Percentiles rank a stretch among this genome's conserved stretches.
Evolutionary conservation across 257 asterid species (phyloP).

Genomic region (Petunia axillaris): DNA sequence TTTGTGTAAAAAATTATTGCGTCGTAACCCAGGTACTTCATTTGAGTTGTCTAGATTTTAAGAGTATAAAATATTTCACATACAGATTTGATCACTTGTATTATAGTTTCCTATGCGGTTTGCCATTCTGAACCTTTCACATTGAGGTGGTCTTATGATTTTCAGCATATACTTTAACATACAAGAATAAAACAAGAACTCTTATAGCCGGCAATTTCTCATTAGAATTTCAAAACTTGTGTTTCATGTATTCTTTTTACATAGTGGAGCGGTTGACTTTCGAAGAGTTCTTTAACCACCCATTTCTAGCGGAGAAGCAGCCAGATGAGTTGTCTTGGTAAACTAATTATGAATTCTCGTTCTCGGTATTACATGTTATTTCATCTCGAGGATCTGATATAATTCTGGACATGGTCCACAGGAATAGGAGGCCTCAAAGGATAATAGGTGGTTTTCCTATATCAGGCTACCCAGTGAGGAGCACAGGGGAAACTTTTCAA

Average conservation of each 20-base stretch:
- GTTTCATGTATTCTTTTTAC: neutral
- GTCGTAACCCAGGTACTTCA: slow-evolving; percentile 74
- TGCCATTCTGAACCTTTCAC: slow-evolving; percentile 24
- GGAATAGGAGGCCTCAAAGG: slow-evolving; percentile 55
- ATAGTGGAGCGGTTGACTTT: slow-evolving; percentile 89
- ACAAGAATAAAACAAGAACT: neutral
- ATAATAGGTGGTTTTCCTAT: slow-evolving; percentile 49
- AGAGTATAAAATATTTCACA: neutral
- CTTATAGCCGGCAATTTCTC: neutral
- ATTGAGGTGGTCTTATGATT: neutral
- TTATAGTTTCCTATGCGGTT: neutral
- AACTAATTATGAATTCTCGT: slow-evolving; percentile 32
- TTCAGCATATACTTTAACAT: neutral
- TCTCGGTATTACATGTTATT: slow-evolving; percentile 27
- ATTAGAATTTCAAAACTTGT: neutral
- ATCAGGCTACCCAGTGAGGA: slow-evolving; percentile 41
- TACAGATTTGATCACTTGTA: neutral
- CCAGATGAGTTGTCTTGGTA: slow-evolving; percentile 62
- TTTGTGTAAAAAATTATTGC: slow-evolving; percentile 75
- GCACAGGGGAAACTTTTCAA: slow-evolving; percentile 50
- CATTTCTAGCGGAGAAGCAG: slow-evolving; percentile 66
- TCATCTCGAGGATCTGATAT: neutral
- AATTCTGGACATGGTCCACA: slow-evolving; percentile 33
- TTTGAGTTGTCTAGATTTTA: slow-evolving; percentile 23
- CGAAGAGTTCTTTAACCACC: slow-evolving; percentile 92